phyloP scores from a whole-genome alignment of 768 basidiomycete genomes.

The Chiua virens region DNA sequence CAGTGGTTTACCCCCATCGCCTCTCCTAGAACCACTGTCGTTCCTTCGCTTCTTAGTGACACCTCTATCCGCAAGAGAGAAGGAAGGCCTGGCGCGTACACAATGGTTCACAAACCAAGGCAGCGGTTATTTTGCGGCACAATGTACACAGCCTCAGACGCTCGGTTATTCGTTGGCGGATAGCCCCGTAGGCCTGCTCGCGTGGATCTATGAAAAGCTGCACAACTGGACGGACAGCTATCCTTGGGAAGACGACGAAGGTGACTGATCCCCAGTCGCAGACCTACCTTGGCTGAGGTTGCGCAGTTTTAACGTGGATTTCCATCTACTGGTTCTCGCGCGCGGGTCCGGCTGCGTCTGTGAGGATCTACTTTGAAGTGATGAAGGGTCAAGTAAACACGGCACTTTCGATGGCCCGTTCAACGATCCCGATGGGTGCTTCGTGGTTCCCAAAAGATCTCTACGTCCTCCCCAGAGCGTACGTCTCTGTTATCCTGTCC shows the following conservation, averaged over 20 bases:
- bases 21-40: constrained; percentile 23
- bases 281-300: background rate
- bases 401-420: background rate
- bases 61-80: constrained; percentile 29
- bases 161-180: constrained; percentile 55
- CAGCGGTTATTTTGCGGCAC: constrained; percentile 31
- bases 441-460: constrained; percentile 57
- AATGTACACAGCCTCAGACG: constrained; percentile 51
- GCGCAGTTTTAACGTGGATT: constrained; percentile 59
- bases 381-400: background rate
- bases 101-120: constrained; percentile 23
- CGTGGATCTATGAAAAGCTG: constrained; percentile 58
- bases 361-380: constrained; percentile 59
- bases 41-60: constrained; percentile 29
- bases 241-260: constrained; percentile 58
- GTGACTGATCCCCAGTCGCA: constrained; percentile 23
- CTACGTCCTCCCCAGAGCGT: constrained; percentile 36
- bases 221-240: constrained; percentile 51
- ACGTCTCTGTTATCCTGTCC: constrained; percentile 13
- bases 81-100: constrained; percentile 19
- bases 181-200: constrained; percentile 54
- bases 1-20: constrained; percentile 26
- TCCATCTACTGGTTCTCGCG: constrained; percentile 61
- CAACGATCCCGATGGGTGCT: constrained; percentile 46
- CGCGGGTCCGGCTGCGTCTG: constrained; percentile 54